phyloP scores from a whole-genome alignment of 768 basidiomycete genomes.

The Mycena indigotica region DNA sequence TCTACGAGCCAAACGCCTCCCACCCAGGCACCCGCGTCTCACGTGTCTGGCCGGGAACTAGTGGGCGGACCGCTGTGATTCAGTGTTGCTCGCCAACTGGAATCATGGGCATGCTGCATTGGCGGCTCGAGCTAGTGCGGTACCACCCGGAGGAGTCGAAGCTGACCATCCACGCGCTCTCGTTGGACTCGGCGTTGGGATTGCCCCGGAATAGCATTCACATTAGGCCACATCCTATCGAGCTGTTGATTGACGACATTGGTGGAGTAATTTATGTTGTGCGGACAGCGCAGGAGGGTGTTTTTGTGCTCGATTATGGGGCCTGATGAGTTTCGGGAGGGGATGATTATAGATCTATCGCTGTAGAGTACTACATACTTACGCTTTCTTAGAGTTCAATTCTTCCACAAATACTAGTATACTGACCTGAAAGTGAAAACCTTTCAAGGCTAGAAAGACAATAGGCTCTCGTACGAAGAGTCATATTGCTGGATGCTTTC shows the following conservation, averaged over 20 bases:
- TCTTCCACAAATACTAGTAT: too few species aligned
- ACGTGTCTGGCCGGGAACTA: background rate
- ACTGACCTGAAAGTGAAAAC: too few species aligned
- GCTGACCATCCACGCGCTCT: background rate
- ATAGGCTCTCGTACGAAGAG: too few species aligned
- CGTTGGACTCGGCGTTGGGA: constrained; percentile 3
- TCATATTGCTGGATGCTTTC: too few species aligned
- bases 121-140: constrained; percentile 1
- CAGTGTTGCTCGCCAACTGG: background rate
- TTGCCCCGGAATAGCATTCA: background rate
- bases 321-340: too few species aligned
- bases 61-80: background rate
- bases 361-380: too few species aligned
- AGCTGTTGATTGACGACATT: constrained; percentile 10
- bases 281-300: background rate
- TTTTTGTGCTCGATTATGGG: constrained; percentile 10
- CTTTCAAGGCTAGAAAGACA: too few species aligned
- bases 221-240: constrained; percentile 1
- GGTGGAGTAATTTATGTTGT: constrained; percentile 11
- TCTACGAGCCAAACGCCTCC: background rate
- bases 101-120: background rate
- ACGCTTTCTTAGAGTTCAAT: too few species aligned
- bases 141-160: background rate
- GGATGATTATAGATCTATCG: too few species aligned
- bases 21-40: background rate